Base-by-base conservation (phyloP, 2,329 filamentous ascomycete species). In the Cryphonectria nitschkei region DNA sequence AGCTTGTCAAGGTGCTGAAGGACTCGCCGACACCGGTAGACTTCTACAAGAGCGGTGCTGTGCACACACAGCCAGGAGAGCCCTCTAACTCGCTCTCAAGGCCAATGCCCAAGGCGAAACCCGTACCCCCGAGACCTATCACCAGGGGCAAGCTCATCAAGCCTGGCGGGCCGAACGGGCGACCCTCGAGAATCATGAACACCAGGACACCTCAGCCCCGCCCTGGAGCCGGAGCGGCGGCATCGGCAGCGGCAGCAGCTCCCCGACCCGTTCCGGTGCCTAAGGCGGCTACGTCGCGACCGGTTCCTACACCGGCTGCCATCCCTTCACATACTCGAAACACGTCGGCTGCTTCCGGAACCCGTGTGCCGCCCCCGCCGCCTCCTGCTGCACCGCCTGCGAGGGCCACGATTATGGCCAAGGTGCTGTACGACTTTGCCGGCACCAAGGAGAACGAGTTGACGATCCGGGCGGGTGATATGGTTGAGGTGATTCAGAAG, bases 121-220 rank as follows among this genome's bases (percentile, higher is more conserved):
- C 93, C 58, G 88, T 97, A 32, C 90, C 95, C 56, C 92, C 93
- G 19, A 93, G 95, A 76, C 95, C 96, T 1, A 97, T 99, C 77
- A 98, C 94, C 1, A 93, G 91, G 75, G 96, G 96, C 74, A 97
- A 97, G 80, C 89, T 99, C 64, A 93, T 99, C 78, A 94, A 91
- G 80, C 94, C 93, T 67, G 94, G 95, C 74, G 94, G 94, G n/a
- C 94, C 94, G 63, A 90, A 90, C 69, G 93, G 94, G 68, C 89
- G 90, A 70, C 93, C 92, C 37, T 93, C 94, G 22, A 93, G 94
- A 79, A 79, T 92, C 71, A 87, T 89, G 8, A 81, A 46, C 19
- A 68, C 29, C 67, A 56, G 65, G 26, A 67, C 65, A 26, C 65
- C 65, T 2, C 83, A 84, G 74, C 81, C 84, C 29, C 80, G 82